Evolutionary conservation across 1,139 yeast genomes (phyloP).

Genomic region (Kodamaea plutei): DNA sequence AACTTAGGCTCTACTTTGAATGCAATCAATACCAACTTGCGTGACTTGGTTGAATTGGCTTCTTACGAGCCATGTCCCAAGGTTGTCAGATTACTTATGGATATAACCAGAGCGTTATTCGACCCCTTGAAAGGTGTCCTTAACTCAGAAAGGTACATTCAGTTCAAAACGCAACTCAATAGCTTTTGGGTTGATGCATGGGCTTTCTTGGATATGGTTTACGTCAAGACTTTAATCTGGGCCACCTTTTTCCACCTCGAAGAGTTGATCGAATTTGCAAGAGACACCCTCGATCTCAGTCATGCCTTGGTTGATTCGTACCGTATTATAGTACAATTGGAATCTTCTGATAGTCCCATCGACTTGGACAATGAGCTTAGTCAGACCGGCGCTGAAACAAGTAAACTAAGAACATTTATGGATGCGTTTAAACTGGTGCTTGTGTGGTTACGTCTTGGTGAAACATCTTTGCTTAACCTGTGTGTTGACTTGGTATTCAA

Average conservation of each 20-base stretch:
- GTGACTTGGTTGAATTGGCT: slow-evolving; percentile 42
- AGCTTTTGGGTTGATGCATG: slow-evolving; percentile 67
- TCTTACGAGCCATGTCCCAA: slow-evolving; percentile 75
- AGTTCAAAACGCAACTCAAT: slow-evolving; percentile 16
- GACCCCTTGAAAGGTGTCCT: slow-evolving; percentile 61
- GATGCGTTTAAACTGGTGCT: slow-evolving; percentile 58
- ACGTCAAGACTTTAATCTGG: slow-evolving; percentile 69
- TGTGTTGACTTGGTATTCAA: slow-evolving; percentile 70
- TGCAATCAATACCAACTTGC: slow-evolving; percentile 47
- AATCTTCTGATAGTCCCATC: slow-evolving; percentile 16
- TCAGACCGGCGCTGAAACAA: slow-evolving; percentile 12
- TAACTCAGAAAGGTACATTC: slow-evolving; percentile 11
- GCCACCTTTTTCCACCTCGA: slow-evolving; percentile 56
- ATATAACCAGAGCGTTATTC: slow-evolving; percentile 57
- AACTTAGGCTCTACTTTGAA: slow-evolving; percentile 41
- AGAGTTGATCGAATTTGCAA: slow-evolving; percentile 70
- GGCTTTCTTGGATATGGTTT: slow-evolving; percentile 67
- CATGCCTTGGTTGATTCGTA: slow-evolving; percentile 63
- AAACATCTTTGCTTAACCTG: slow-evolving; percentile 64
- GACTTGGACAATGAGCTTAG: slow-evolving; percentile 6
- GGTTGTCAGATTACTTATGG: slow-evolving; percentile 71
- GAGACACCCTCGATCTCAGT: slow-evolving; percentile 81
- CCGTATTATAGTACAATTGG: slow-evolving; percentile 39
- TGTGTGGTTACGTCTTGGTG: slow-evolving; percentile 80
- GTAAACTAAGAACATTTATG: slow-evolving; percentile 31